Percentiles rank a stretch among this genome's conserved stretches.
Evolutionary conservation across 2,329 filamentous ascomycete species (phyloP).

Genomic region (Penicillium capsulatum): DNA sequence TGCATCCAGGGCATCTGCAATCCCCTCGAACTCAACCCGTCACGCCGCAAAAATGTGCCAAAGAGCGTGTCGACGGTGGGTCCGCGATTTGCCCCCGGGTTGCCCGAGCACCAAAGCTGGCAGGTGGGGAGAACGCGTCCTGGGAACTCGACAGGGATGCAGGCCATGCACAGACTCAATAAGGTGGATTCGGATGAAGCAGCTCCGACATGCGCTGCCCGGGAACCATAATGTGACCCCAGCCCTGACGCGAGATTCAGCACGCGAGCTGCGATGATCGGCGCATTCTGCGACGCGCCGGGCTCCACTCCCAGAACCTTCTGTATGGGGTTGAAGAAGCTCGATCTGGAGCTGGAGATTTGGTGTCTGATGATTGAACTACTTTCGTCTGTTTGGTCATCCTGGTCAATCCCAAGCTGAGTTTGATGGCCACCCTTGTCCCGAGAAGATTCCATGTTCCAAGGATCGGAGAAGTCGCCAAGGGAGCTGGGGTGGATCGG

Average conservation of each 20-base stretch:
- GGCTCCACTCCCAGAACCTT: slow-evolving; percentile 14
- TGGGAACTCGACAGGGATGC: slow-evolving; percentile 5
- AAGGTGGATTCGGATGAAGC: not conserved
- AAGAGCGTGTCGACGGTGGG: slow-evolving; percentile 1
- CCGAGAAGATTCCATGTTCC: not conserved
- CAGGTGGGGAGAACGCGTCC: slow-evolving; percentile 8
- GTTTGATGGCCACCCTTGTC: not conserved
- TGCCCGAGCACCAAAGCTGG: slow-evolving; percentile 12
- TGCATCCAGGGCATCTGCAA: too few species aligned
- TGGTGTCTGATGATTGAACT: slow-evolving; percentile 2
- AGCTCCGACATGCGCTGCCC: slow-evolving; percentile 7
- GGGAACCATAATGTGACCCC: slow-evolving; percentile 9
- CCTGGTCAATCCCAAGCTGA: too few species aligned
- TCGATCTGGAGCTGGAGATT: not conserved
- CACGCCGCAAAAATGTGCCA: slow-evolving; percentile 3
- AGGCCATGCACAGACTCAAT: not conserved
- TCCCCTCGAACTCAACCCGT: not conserved
- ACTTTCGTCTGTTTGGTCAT: too few species aligned
- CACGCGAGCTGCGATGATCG: slow-evolving; percentile 15
- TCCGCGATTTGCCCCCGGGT: slow-evolving; percentile 7
- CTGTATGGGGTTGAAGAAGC: slow-evolving; percentile 7
- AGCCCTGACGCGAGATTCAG: slow-evolving; percentile 6
- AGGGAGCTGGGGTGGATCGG: too few species aligned
- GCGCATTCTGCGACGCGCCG: slow-evolving; percentile 9
- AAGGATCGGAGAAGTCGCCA: too few species aligned